Conservation (phyloP, 1,139 yeast species). For the Kurtzmaniella quercitrusa region DNA sequence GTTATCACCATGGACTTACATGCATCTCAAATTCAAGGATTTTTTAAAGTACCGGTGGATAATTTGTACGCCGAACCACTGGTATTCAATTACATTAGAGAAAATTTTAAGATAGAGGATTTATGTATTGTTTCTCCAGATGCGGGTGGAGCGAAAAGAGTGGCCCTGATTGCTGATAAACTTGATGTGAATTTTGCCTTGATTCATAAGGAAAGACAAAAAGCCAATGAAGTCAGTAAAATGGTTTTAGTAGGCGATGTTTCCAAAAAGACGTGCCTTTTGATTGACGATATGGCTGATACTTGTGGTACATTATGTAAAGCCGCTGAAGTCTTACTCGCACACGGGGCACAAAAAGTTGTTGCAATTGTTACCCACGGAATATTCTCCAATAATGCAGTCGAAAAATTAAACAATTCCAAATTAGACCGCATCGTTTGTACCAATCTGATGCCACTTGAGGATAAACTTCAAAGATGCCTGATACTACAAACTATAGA, state of each 20-base stretch:
- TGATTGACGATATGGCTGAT: slow-evolving; percentile 98
- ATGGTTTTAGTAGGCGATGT: slow-evolving; percentile 99
- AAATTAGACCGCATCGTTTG: slow-evolving; percentile 79
- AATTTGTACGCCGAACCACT: slow-evolving; percentile 95
- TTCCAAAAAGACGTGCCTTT: slow-evolving; percentile 75
- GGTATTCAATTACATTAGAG: slow-evolving; percentile 82
- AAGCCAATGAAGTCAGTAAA: slow-evolving; percentile 89
- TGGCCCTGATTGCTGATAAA: slow-evolving; percentile 91
- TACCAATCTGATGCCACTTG: slow-evolving; percentile 92
- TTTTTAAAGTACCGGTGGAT: slow-evolving; percentile 94
- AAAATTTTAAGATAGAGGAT: slow-evolving; percentile 58
- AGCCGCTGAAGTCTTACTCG: slow-evolving; percentile 87
- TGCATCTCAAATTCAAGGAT: slow-evolving; percentile 97
- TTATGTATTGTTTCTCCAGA: slow-evolving; percentile 93
- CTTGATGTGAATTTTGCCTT: slow-evolving; percentile 91
- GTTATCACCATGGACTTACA: slow-evolving; percentile 97
- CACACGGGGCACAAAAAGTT: slow-evolving; percentile 76
- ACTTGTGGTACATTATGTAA: slow-evolving; percentile 96
- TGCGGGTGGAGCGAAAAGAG: slow-evolving; percentile 99
- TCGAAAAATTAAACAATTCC: slow-evolving; percentile 75
- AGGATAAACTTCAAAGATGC: slow-evolving; percentile 66
- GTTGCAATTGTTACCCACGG: slow-evolving; percentile 97
- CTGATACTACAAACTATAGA: slow-evolving; percentile 80
- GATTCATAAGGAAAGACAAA: slow-evolving; percentile 93
- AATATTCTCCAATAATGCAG: slow-evolving; percentile 83